Evolutionary conservation across 495 filamentous ascomycete genomes (phyloP).

Genomic region (Aspergillus carlsbadensis): DNA sequence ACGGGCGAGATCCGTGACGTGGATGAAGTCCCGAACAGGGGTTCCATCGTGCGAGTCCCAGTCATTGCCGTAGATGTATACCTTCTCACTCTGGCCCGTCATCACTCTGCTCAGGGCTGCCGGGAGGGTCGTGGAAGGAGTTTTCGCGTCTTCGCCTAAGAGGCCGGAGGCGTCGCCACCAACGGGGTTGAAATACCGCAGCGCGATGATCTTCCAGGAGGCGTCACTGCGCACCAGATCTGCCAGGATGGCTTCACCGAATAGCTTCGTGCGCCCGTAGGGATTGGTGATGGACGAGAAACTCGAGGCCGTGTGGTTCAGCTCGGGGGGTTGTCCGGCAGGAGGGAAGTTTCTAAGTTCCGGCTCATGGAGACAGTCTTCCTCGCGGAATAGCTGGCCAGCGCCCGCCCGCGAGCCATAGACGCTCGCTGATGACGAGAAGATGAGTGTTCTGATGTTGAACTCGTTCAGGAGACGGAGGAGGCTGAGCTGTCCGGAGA

Average conservation of each 20-base stretch:
- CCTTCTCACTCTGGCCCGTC: conserved; percentile 44
- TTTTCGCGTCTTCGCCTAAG: conserved; percentile 59
- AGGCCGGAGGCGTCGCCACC: conserved; percentile 61
- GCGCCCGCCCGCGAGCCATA: conserved; percentile 53
- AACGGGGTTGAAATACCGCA: conserved; percentile 67
- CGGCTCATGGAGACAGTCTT: conserved; percentile 54
- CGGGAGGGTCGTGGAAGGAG: conserved; percentile 58
- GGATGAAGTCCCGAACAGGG: conserved; percentile 55
- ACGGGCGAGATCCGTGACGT: conserved; percentile 59
- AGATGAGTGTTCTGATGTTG: conserved; percentile 61
- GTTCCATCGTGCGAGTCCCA: conserved; percentile 62
- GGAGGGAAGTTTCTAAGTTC: conserved; percentile 23
- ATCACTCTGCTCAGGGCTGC: conserved; percentile 58
- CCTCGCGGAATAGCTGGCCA: conserved; percentile 48
- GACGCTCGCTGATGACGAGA: conserved; percentile 63
- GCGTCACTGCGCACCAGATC: conserved; percentile 55
- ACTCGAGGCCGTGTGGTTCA: conserved; percentile 25
- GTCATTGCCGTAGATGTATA: conserved; percentile 59
- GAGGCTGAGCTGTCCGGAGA: conserved; percentile 57
- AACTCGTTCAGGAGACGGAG: conserved; percentile 50
- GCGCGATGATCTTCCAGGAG: conserved; percentile 56
- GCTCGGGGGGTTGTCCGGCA: conserved; percentile 21
- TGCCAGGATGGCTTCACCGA: conserved; percentile 59
- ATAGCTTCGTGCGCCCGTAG: conserved; percentile 63
- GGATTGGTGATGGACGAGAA: conserved; percentile 57